Evolutionary conservation across 768 basidiomycete genomes (phyloP).

Genomic region (Leccinum barrowsii): DNA sequence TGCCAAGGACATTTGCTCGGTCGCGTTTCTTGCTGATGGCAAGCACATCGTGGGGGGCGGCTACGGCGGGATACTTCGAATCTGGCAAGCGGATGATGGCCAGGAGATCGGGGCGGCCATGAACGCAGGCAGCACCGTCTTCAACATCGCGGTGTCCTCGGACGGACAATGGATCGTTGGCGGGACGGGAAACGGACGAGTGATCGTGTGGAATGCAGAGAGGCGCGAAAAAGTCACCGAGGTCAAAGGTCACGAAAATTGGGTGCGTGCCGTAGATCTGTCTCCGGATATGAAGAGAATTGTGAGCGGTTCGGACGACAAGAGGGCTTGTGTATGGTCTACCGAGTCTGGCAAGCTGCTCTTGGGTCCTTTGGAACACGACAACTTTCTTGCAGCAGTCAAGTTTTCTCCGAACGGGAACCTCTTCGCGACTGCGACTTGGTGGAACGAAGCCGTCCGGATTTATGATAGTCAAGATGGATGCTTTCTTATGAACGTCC

Average conservation of each 20-base stretch:
- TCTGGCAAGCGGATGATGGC: constrained; percentile 3
- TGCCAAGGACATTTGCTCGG: constrained; percentile 8
- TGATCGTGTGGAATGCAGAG: constrained; percentile 12
- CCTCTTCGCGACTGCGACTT: constrained; percentile 13
- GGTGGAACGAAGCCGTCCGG: constrained; percentile 11
- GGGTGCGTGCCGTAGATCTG: constrained; percentile 17
- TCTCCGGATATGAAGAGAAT: constrained; percentile 10
- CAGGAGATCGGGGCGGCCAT: constrained; percentile 2
- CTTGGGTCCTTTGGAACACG: constrained; percentile 9
- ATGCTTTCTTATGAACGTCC: constrained; percentile 4
- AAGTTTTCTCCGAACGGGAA: constrained; percentile 14
- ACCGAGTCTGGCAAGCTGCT: constrained; percentile 6
- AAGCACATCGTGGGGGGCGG: constrained; percentile 7
- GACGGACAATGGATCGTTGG: constrained; percentile 10
- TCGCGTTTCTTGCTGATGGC: constrained; percentile 6
- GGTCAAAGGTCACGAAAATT: constrained; percentile 5
- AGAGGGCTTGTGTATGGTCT: constrained; percentile 9
- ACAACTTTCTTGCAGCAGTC: constrained; percentile 1
- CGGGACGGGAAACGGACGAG: constrained; percentile 4
- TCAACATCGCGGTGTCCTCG: constrained; percentile 4
- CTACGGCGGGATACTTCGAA: constrained; percentile 7
- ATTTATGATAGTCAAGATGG: constrained; percentile 10
- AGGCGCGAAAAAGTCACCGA: constrained; percentile 1
- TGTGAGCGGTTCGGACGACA: constrained; percentile 13
- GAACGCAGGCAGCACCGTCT: constrained; percentile 4